Evolutionary conservation across 78 protist genomes (phyloP).

Genomic region (Acrasis kona): DNA sequence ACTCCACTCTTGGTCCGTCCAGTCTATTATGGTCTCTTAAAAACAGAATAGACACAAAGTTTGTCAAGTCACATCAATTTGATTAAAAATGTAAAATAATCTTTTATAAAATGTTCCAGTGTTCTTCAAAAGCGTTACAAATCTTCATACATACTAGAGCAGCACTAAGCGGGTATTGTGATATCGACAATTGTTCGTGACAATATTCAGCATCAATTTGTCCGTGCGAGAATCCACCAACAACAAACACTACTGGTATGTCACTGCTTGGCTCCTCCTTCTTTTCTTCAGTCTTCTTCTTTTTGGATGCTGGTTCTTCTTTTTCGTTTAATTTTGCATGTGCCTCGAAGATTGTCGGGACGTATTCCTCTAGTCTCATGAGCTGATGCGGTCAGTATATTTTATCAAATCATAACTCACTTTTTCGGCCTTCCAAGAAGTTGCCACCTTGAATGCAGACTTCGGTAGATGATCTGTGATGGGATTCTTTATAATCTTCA

Average conservation of each 20-base stretch:
- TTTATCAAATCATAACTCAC: too few species aligned
- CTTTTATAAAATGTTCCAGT: conserved; percentile 65
- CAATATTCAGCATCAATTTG: conserved; percentile 36
- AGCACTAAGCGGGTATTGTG: conserved; percentile 74
- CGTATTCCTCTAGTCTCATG: too few species aligned
- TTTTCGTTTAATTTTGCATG: too few species aligned
- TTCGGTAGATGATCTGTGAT: conserved; percentile 81
- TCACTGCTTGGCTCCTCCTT: background rate
- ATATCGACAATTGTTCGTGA: conserved; percentile 61
- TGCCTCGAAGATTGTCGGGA: too few species aligned
- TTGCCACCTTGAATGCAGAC: too few species aligned
- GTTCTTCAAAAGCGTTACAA: conserved; percentile 61
- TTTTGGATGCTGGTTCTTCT: too few species aligned
- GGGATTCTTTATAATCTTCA: conserved; percentile 91
- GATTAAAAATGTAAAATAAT: background rate
- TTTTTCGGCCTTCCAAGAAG: too few species aligned
- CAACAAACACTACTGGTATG: conserved; percentile 55
- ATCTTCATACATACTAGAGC: conserved; percentile 65
- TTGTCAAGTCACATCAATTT: too few species aligned
- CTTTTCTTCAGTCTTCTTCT: conserved; percentile 11
- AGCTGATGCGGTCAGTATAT: too few species aligned
- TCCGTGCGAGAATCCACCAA: conserved; percentile 86
- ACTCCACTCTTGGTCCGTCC: too few species aligned
- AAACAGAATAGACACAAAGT: too few species aligned
- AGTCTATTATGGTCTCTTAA: too few species aligned